Base-by-base conservation (phyloP, 2,329 filamentous ascomycete species). In the Epichloe typhina region DNA sequence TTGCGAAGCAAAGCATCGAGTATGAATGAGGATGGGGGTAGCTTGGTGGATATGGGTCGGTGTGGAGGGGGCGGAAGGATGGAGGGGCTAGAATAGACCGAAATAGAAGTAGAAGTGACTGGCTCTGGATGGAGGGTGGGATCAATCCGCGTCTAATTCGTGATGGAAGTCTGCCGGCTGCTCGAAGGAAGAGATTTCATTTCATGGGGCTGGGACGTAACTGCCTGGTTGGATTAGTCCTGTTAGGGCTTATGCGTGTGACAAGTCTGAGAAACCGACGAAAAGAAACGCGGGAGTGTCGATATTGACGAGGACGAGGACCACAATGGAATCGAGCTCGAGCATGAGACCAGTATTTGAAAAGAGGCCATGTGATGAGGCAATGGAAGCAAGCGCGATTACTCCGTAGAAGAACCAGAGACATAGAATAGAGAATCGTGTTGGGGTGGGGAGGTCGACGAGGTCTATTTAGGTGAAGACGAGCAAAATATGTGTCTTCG, bases 101-200 rank as follows among this genome's bases (percentile, higher is more conserved):
- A 43, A 37, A 43, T 12, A 43, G 37, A 50, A 39, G 36, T 43
- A 23, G 31, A 47, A 50, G 52, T 41, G 39, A 46, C 44, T 42
- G 17, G 38, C 23, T 23, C 21, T 40, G 17, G 41, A 44, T 45
- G 44, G 33, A 46, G 47, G 40, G 33, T 43, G 44, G 49, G 49
- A 43, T 33, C 19, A 42, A 46, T 46, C 41, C 21, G 49, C 49
- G 52, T 53, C 52, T 50, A 54, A 50, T 53, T 47, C 44, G 46
- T 54, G 52, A 53, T 52, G 46, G n/a, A 44, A 43, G 17, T 41
- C 49, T 54, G 47, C 46, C 46, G 48, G 21, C 43, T 49, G n/a
- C n/a, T 39, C 19, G 49, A 41, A 35, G 7, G 9, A 11, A 43
- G 39, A 43, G 49, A 44, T 46, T 51, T 47, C 42, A 44, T 46